These are phyloP conservation scores for Cucumis sativus DNA, from an alignment of 306 rosid species.

Conservation along the genomic window DNA sequence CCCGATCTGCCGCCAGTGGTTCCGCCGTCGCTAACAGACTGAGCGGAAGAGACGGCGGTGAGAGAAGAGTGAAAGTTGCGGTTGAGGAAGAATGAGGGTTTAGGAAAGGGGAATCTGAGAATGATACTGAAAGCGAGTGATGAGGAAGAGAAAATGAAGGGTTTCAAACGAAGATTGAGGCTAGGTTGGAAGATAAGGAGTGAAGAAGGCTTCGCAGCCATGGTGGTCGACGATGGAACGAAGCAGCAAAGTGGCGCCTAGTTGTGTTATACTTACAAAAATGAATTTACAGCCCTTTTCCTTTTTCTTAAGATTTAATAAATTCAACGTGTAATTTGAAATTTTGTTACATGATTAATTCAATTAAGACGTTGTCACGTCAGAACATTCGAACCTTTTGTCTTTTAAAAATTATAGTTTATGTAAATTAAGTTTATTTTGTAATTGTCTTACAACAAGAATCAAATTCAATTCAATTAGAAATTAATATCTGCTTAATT, in stretches of 20 bases:
- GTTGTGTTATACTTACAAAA: not conserved
- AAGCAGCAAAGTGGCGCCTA: not conserved
- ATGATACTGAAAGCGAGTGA: constrained; percentile 17
- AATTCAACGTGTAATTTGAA: too few relatives aligned
- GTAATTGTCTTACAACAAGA: too few relatives aligned
- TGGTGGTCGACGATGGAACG: constrained; percentile 12
- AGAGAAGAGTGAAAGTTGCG: constrained; percentile 24
- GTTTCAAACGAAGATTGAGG: constrained; percentile 27
- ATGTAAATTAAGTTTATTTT: too few relatives aligned
- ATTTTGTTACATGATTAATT: too few relatives aligned
- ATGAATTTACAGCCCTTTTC: not conserved
- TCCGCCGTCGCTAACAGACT: constrained; percentile 25
- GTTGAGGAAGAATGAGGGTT: not conserved
- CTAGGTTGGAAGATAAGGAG: constrained; percentile 42
- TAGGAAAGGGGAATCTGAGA: constrained; percentile 17
- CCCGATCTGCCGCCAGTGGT: constrained; percentile 42
- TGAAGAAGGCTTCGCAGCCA: constrained; percentile 37
- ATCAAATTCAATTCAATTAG: too few relatives aligned
- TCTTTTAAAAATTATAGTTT: too few relatives aligned
- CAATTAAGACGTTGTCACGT: too few relatives aligned
- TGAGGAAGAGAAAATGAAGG: constrained; percentile 33
- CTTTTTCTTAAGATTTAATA: too few relatives aligned
- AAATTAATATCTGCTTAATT: too few relatives aligned
- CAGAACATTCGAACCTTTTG: too few relatives aligned
- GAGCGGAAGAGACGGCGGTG: constrained; percentile 24